Evolutionary conservation across 2,329 filamentous ascomycete genomes (phyloP).

Genomic region (Pseudogymnoascus sp.): DNA sequence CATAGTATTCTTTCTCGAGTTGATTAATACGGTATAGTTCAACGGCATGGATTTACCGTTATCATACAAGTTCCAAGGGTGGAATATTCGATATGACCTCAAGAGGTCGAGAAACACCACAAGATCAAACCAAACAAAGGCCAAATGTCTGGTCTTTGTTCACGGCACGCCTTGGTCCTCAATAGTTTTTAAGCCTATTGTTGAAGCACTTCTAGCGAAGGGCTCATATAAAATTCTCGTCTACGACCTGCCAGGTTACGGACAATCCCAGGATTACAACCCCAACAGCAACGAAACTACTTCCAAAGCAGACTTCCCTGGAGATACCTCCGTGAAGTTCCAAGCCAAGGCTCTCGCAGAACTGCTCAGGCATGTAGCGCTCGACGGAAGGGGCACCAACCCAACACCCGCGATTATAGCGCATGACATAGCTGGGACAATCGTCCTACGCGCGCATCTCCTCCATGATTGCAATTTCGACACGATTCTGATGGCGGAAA

Average conservation of each 20-base stretch:
- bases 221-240: not conserved
- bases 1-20: not conserved
- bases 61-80: not conserved
- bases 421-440: not conserved
- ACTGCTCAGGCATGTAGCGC: not conserved
- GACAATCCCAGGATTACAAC: not conserved
- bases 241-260: not conserved
- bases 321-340: not conserved
- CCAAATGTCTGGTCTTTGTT: not conserved
- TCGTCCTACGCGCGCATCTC: not conserved
- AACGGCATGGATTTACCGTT: not conserved
- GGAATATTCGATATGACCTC: not conserved
- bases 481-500: not conserved
- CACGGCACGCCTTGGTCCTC: not conserved
- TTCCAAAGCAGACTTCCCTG: not conserved
- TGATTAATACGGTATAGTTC: not conserved
- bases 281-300: not conserved
- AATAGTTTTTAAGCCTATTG: not conserved
- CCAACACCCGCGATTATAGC: not conserved
- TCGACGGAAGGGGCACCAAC: not conserved
- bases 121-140: not conserved
- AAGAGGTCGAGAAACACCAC: not conserved
- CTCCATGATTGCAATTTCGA: not conserved
- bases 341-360: not conserved
- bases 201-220: not conserved